These are phyloP conservation scores for Centrapalus pauciflorus DNA, from an alignment of 129 eudicot species.

Conservation along the genomic window DNA sequence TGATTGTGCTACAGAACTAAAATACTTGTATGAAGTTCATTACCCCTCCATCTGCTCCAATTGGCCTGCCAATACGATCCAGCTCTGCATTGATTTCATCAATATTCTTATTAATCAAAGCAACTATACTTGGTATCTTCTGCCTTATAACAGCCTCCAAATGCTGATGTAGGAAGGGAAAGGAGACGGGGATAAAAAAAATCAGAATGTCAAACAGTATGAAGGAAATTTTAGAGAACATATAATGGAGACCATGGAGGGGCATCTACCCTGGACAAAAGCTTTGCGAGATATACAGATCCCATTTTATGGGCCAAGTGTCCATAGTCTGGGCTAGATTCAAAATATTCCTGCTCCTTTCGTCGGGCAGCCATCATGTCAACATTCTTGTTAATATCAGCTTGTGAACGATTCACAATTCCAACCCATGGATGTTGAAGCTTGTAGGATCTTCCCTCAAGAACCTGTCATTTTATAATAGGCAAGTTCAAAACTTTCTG, in stretches of 20 bases:
- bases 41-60: conserved; percentile 97
- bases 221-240: conserved; percentile 9
- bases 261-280: conserved; percentile 62
- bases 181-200: conserved; percentile 1
- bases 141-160: conserved; percentile 92
- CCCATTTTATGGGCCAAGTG: conserved; percentile 98
- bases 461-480: conserved; percentile 49
- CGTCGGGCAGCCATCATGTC: conserved; percentile 85
- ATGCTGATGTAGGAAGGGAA: conserved; percentile 49
- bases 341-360: conserved; percentile 90
- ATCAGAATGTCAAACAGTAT: conserved; percentile 1
- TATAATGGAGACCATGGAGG: background rate
- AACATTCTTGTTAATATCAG: conserved; percentile 95
- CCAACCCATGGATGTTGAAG: conserved; percentile 99
- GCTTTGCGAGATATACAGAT: conserved; percentile 88
- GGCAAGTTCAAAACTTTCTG: background rate
- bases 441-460: conserved; percentile 94
- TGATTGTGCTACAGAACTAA: background rate
- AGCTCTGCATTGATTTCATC: conserved; percentile 95
- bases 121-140: conserved; percentile 88
- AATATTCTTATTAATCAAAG: conserved; percentile 84
- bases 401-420: conserved; percentile 97
- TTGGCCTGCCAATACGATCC: conserved; percentile 97
- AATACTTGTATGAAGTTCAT: background rate
- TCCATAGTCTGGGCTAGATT: conserved; percentile 90